Evolutionary conservation across 2,329 filamentous ascomycete species (phyloP), one percentile per base, ranked within the genome.

Genomic region (Fusarium sp.): DNA sequence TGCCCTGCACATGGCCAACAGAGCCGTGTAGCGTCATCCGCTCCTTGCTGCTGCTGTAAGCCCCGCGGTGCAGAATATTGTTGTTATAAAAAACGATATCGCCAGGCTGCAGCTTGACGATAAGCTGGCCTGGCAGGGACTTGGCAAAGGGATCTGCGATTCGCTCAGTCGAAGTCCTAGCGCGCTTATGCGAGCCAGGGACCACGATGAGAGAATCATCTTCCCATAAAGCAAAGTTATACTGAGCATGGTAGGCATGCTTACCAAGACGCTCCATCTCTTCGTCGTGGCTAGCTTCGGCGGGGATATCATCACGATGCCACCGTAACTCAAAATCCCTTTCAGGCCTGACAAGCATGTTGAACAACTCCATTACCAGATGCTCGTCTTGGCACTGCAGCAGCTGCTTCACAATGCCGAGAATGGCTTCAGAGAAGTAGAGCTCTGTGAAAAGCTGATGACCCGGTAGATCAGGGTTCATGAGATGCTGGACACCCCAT

Each of bases 31-130:
- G 80, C 66, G 91, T 93, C 85, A 91, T 87, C 27, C 92, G 83
- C 81, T 93, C 90, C 73, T 83, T 86, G 2, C 41, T 75, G 15
- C 81, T 80, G 70, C 86, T 83, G 79, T 94, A 94, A 32, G 88
- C 88, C 3, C 92, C 92, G 7, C 92, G 84, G 76, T 94, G 92
- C 69, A 97, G 79, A 70, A 97, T 97, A 79, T 97, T 97, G 78
- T 95, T 97, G 80, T 97, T 90, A 78, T 97, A 97, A 76, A 97
- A 97, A 44, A 92, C 92, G 18, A 92, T 89, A 80, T 97, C 94
- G 1, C 94, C 94, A 0, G 93, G 86, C 69, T 87, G 83, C 67
- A 97, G 83, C 77, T 84, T 77, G 18, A 97, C 93, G 6, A 88
- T 81, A 17, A 91, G 77, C 83, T 94, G 90, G 1, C 83, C 88